Evolutionary conservation across 2,329 filamentous ascomycete species (phyloP), one percentile per base, ranked within the genome.

Genomic region (Clonostachys byssicola): DNA sequence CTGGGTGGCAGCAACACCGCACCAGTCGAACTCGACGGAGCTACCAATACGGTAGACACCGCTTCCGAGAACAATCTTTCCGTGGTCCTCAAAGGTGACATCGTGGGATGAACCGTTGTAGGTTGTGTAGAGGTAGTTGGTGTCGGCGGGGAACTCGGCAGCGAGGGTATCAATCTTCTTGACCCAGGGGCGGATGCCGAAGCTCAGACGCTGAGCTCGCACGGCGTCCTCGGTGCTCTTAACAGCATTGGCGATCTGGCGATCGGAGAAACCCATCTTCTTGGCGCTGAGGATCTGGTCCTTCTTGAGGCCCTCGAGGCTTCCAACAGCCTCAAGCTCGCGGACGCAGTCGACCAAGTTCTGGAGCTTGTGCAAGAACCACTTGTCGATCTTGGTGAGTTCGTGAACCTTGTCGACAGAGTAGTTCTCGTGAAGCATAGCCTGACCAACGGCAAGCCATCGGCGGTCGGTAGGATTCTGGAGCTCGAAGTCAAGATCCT

Each of bases 11-110:
- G 91, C 94, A 51, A 96, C 91, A 53, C 92, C 91, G 66, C 92
- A 97, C 92, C 92, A 97, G 71, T 99, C 92, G 64, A 99, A 99
- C 70, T 99, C 94, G 45, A 99, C 94, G 7, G 92, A 96, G 72
- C 87, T 92, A 61, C 94, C 94, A 64, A 97, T 99, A 64, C 94
- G 85, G 80, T 99, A 99, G 18, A 97, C 94, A 70, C 94, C 94
- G 63, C 87, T 92, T 51, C 94, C 94, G 13, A 99, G 82, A 49
- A 97, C 86, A 47, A 99, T 73, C 42, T 85, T 88, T 52, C 92
- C 92, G 57, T 95, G 88, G 64, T 97, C 92, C 55, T 96, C 87
- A 55, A 99, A 97, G 13, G 82, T 86, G 43, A 97, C 88, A 67
- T 97, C 94, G 71, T 97, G 92, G 14, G 88, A 86, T 14, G 88